phyloP scores from a whole-genome alignment of 1,139 yeast genomes.

The Taphrina betulina region DNA sequence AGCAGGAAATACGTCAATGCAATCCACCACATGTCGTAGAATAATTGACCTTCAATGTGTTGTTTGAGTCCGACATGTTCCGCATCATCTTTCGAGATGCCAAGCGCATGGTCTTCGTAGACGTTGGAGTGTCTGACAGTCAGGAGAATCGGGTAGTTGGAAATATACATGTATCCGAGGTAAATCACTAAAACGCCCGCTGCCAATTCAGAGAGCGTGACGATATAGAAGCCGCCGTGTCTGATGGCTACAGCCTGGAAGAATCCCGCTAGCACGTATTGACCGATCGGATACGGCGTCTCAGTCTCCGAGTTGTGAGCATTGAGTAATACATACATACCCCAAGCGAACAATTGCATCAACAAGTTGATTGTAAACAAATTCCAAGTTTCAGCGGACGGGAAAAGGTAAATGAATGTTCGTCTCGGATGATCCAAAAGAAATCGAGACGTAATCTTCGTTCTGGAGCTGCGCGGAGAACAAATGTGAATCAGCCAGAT shows the following conservation, averaged over 20 bases:
- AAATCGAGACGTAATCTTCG: too few relatives aligned
- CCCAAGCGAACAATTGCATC: conserved; percentile 71
- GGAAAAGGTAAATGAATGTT: conserved; percentile 87
- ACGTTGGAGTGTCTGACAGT: conserved; percentile 95
- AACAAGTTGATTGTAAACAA: conserved; percentile 67
- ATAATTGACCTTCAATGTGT: too few relatives aligned
- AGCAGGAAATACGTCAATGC: too few relatives aligned
- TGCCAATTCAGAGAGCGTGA: conserved; percentile 66
- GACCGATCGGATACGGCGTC: conserved; percentile 60
- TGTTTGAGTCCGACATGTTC: too few relatives aligned
- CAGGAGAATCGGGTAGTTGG: conserved; percentile 91
- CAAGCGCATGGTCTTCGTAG: conserved; percentile 92
- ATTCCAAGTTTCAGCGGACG: conserved; percentile 96
- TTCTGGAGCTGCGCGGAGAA: too few relatives aligned
- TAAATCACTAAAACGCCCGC: conserved; percentile 92
- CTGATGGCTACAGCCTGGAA: conserved; percentile 90
- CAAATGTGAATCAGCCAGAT: too few relatives aligned
- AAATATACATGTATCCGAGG: conserved; percentile 95
- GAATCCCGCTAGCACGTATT: conserved; percentile 72
- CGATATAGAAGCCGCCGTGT: conserved; percentile 82
- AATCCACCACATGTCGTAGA: too few relatives aligned
- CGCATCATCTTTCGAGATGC: conserved; percentile 64
- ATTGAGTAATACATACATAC: conserved; percentile 77
- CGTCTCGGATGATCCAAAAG: conserved; percentile 98
- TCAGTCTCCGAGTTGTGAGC: conserved; percentile 51